Evolutionary conservation across 176 grass and related monocot species (phyloP).

Genomic region (Oryza rufipogon): DNA sequence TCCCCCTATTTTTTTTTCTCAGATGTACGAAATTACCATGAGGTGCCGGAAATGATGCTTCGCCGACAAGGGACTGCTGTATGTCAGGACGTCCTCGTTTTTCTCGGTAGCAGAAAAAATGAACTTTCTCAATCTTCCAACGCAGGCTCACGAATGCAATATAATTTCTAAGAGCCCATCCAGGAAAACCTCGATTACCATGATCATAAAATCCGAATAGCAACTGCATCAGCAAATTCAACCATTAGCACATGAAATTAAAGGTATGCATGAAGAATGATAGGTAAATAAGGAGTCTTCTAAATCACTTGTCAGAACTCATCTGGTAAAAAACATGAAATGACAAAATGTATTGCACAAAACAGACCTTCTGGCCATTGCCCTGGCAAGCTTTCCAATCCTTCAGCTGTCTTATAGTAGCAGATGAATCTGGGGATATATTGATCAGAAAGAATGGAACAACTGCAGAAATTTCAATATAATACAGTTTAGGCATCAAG

Average conservation of each 20-base stretch:
- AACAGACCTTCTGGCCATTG: slow-evolving; percentile 61
- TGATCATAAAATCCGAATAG: slow-evolving; percentile 97
- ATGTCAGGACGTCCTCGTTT: slow-evolving; percentile 54
- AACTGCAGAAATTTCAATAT: slow-evolving; percentile 41
- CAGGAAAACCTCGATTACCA: slow-evolving; percentile 61
- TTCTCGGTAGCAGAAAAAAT: slow-evolving; percentile 94
- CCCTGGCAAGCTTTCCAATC: slow-evolving; percentile 66
- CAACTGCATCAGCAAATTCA: slow-evolving; percentile 54
- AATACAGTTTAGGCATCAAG: slow-evolving; percentile 8
- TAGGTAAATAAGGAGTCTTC: neutral
- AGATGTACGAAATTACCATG: slow-evolving; percentile 52
- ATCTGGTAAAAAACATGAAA: slow-evolving; percentile 1
- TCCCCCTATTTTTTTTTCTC: neutral
- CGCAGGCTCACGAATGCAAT: slow-evolving; percentile 66
- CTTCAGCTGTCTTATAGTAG: slow-evolving; percentile 69
- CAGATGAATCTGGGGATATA: slow-evolving; percentile 56
- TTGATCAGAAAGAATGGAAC: slow-evolving; percentile 76
- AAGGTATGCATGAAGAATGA: neutral
- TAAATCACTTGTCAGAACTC: slow-evolving; percentile 1
- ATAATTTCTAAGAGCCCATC: slow-evolving; percentile 90
- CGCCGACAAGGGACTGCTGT: slow-evolving; percentile 64
- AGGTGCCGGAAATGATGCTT: slow-evolving; percentile 66
- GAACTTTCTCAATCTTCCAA: slow-evolving; percentile 66
- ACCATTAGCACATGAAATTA: neutral
- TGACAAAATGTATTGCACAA: slow-evolving; percentile 13